These are phyloP conservation scores for Arthrobotrys conoides DNA, from an alignment of 2,329 filamentous ascomycete genomes.

Conservation along the genomic window DNA sequence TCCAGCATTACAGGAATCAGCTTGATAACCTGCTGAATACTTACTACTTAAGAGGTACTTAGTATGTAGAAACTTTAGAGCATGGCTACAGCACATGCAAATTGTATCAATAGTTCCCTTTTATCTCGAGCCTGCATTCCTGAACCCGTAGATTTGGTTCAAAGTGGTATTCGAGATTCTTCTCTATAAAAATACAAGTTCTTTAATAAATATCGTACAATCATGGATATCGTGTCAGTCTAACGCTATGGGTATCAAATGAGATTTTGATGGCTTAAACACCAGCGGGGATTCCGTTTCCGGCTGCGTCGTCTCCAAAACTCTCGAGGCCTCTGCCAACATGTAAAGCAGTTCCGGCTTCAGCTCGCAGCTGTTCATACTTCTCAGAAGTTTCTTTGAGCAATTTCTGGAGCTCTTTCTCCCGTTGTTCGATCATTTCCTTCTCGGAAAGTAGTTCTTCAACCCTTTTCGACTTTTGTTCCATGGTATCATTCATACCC, in stretches of 20 bases:
- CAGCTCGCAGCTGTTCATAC: slow-evolving; percentile 51
- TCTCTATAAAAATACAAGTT: slow-evolving; percentile 9
- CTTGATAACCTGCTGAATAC: not conserved
- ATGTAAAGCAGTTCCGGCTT: slow-evolving; percentile 43
- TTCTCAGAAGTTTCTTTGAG: slow-evolving; percentile 50
- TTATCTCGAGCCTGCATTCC: not conserved
- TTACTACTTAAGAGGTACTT: no score
- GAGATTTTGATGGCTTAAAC: slow-evolving; percentile 19
- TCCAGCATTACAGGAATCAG: slow-evolving; percentile 38
- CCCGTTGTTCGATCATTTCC: slow-evolving; percentile 56
- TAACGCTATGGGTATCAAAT: slow-evolving; percentile 30
- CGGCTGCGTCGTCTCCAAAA: slow-evolving; percentile 41
- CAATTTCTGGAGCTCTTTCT: slow-evolving; percentile 43
- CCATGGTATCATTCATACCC: slow-evolving; percentile 34
- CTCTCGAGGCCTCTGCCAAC: slow-evolving; percentile 57
- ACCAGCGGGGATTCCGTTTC: slow-evolving; percentile 43
- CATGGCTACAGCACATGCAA: slow-evolving; percentile 49
- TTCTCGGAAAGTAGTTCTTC: slow-evolving; percentile 46
- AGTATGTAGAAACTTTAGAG: slow-evolving; percentile 10
- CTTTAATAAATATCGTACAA: slow-evolving; percentile 33
- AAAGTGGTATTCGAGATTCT: not conserved
- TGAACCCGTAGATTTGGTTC: slow-evolving; percentile 11
- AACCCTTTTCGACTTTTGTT: slow-evolving; percentile 38
- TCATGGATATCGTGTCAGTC: not conserved
- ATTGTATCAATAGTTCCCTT: slow-evolving; percentile 51